These are phyloP conservation scores for Spizellomyces punctatus DNA, from an alignment of 192 early-diverging fungal species.

Conservation along the genomic window DNA sequence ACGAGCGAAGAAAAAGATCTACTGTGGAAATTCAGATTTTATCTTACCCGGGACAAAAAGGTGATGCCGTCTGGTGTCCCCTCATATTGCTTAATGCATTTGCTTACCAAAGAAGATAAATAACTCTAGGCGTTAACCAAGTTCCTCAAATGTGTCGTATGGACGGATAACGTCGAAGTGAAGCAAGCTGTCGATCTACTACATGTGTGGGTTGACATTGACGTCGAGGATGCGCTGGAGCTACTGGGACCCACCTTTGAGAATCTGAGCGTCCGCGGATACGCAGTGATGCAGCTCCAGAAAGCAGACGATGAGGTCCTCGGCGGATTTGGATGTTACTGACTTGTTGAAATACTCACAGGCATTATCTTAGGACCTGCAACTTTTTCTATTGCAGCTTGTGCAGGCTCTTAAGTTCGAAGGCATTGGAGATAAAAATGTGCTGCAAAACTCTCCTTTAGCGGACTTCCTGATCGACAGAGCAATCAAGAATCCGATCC, in stretches of 20 bases:
- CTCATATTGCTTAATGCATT: background rate
- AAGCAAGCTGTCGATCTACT: slow-evolving; percentile 91
- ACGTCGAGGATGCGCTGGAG: slow-evolving; percentile 94
- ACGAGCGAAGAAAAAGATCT: slow-evolving; percentile 88
- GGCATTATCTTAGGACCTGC: slow-evolving; percentile 68
- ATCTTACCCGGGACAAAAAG: slow-evolving; percentile 90
- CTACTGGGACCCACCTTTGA: slow-evolving; percentile 88
- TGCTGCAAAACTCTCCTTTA: slow-evolving; percentile 54
- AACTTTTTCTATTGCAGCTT: slow-evolving; percentile 92
- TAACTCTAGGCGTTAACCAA: slow-evolving; percentile 84
- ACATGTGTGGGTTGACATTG: slow-evolving; percentile 86
- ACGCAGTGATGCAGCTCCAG: slow-evolving; percentile 86
- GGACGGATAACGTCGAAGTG: slow-evolving; percentile 88
- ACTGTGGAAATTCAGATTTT: slow-evolving; percentile 98
- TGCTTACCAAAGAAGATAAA: background rate
- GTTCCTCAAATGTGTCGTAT: slow-evolving; percentile 95
- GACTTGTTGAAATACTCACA: background rate
- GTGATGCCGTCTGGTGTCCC: slow-evolving; percentile 41
- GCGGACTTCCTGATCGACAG: slow-evolving; percentile 90
- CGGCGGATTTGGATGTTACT: background rate
- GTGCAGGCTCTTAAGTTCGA: slow-evolving; percentile 99
- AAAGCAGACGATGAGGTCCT: slow-evolving; percentile 89
- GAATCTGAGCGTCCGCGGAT: slow-evolving; percentile 77
- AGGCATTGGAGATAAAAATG: slow-evolving; percentile 51
- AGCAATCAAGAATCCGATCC: slow-evolving; percentile 74